Conservation (phyloP, 805 yeast genomes). For the Suhomyces canberraensis region DNA sequence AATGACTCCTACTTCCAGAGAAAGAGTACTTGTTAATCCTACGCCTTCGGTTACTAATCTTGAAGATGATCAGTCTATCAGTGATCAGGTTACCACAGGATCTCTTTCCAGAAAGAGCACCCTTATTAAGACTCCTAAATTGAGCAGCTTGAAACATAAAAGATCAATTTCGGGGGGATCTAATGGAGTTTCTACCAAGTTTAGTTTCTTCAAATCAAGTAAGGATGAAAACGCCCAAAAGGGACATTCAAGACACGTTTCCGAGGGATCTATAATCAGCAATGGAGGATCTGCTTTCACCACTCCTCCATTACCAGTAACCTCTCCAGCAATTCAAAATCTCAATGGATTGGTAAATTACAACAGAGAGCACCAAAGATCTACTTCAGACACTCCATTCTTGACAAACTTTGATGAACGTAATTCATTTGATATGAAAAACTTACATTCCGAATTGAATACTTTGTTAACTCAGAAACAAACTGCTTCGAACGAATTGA, state of each 20-base stretch:
- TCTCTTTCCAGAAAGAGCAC: slow-evolving; percentile 26
- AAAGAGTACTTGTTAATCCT: slow-evolving; percentile 4
- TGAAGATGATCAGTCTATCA: slow-evolving; percentile 19
- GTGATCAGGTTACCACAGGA: slow-evolving; percentile 1
- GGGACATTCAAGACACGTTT: slow-evolving; percentile 38
- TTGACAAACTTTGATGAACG: slow-evolving; percentile 16
- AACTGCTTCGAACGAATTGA: slow-evolving; percentile 22
- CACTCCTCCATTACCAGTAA: slow-evolving; percentile 45
- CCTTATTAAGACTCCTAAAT: slow-evolving; percentile 28
- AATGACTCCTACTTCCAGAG: slow-evolving; percentile 5
- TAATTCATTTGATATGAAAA: slow-evolving; percentile 38
- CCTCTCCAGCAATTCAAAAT: slow-evolving; percentile 16
- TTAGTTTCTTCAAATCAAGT: slow-evolving; percentile 32
- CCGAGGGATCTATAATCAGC: slow-evolving; percentile 33
- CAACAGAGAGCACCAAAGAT: slow-evolving; percentile 34
- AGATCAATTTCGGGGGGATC: slow-evolving; percentile 38
- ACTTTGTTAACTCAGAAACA: slow-evolving; percentile 28
- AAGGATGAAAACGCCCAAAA: slow-evolving; percentile 15
- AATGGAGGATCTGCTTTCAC: slow-evolving; percentile 31
- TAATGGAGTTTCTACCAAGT: slow-evolving; percentile 23
- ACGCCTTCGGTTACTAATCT: slow-evolving; percentile 37
- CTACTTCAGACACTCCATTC: slow-evolving; percentile 43
- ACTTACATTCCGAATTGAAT: slow-evolving; percentile 38
- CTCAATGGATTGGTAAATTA: slow-evolving; percentile 1
- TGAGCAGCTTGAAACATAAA: slow-evolving; percentile 36